phyloP scores from a whole-genome alignment of 2,329 filamentous ascomycete species.

The Curvularia spicifera region DNA sequence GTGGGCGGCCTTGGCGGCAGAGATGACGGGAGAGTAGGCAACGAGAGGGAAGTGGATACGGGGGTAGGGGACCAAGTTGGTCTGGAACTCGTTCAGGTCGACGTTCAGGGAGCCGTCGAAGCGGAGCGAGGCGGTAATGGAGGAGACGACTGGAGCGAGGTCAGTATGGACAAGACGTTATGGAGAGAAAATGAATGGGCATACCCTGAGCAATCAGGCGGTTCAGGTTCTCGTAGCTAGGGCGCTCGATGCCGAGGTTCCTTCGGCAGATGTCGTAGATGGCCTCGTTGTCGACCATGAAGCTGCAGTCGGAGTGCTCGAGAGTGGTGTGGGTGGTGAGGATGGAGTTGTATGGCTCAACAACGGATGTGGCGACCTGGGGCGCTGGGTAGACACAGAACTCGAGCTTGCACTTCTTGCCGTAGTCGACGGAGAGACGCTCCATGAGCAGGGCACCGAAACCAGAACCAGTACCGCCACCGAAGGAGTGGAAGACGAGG shows the following conservation, averaged over 20 bases:
- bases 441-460: conserved; percentile 99
- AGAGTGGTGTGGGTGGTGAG: conserved; percentile 98
- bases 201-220: conserved; percentile 94
- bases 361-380: conserved; percentile 94
- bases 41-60: conserved; percentile 77
- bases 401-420: conserved; percentile 99
- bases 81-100: conserved; percentile 99
- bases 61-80: conserved; percentile 77
- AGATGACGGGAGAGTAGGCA: conserved; percentile 74
- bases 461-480: conserved; percentile 97
- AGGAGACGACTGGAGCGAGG: conserved; percentile 78
- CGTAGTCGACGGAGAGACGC: conserved; percentile 97
- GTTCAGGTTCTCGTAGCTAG: conserved; percentile 99
- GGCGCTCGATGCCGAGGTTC: conserved; percentile 95
- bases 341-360: conserved; percentile 99
- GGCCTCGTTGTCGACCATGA: conserved; percentile 99
- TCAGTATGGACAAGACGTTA: conserved; percentile 2
- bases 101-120: conserved; percentile 99
- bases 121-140: conserved; percentile 96
- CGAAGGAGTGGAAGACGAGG: conserved; percentile 99
- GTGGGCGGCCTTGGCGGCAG: conserved; percentile 77
- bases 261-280: conserved; percentile 99
- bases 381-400: conserved; percentile 99
- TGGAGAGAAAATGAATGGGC: conserved; percentile 16
- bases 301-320: conserved; percentile 99